Percentiles rank a stretch among this genome's conserved stretches.
These are phyloP conservation scores for Blastobotrys buckinghamii DNA, from an alignment of 1,139 yeast genomes.

Conservation along the genomic window DNA sequence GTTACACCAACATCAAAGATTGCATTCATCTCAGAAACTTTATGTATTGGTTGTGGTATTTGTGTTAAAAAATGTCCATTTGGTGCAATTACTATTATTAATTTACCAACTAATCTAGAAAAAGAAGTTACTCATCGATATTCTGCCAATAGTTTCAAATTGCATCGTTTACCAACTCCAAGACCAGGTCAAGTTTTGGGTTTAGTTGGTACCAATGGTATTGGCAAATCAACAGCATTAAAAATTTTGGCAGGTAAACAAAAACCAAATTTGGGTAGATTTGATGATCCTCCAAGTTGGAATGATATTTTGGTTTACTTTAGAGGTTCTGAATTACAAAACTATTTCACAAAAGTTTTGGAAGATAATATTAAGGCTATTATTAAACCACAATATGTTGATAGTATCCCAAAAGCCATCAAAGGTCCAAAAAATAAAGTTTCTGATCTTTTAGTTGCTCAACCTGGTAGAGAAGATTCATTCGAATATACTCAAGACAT, in stretches of 20 bases:
- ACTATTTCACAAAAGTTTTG: conserved; percentile 85
- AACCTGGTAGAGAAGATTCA: conserved; percentile 61
- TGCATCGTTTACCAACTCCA: conserved; percentile 95
- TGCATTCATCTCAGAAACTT: conserved; percentile 89
- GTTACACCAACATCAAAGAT: conserved; percentile 86
- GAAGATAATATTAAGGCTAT: conserved; percentile 93
- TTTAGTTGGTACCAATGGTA: conserved; percentile 97
- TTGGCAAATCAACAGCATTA: conserved; percentile 96
- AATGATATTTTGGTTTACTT: conserved; percentile 82
- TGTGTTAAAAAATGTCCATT: conserved; percentile 98
- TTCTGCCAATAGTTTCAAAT: conserved; percentile 94
- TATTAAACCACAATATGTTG: conserved; percentile 97
- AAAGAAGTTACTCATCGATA: conserved; percentile 92
- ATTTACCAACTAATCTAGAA: conserved; percentile 91
- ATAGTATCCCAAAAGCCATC: conserved; percentile 92
- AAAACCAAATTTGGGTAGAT: conserved; percentile 92
- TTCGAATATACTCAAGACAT: conserved; percentile 57
- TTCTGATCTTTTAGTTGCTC: conserved; percentile 71
- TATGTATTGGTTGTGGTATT: conserved; percentile 99
- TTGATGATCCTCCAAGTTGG: conserved; percentile 97
- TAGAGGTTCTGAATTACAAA: conserved; percentile 96
- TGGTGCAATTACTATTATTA: conserved; percentile 92
- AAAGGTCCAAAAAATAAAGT: conserved; percentile 86
- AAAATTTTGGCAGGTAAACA: conserved; percentile 98
- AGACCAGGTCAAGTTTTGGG: conserved; percentile 99